phyloP scores from a whole-genome alignment of 805 yeast species.

The Yamadazyma phyllophila region DNA sequence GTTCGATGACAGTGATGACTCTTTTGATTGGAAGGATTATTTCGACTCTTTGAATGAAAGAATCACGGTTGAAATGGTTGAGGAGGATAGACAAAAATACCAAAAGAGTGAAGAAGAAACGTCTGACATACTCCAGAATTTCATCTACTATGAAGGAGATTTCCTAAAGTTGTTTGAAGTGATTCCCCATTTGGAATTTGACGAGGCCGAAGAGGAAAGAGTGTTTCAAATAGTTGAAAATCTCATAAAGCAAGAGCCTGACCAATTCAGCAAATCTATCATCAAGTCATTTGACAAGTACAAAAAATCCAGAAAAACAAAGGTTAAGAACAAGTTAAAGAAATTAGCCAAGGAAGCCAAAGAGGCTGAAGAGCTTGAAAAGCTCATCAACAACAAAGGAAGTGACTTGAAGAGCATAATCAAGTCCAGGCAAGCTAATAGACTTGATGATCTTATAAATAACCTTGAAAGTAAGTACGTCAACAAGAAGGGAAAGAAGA shows the following conservation, averaged over 20 bases:
- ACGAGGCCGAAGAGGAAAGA: slow-evolving; percentile 58
- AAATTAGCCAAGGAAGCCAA: slow-evolving; percentile 61
- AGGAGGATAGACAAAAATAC: slow-evolving; percentile 63
- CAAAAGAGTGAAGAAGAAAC: slow-evolving; percentile 60
- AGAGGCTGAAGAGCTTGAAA: slow-evolving; percentile 53
- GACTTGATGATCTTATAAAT: slow-evolving; percentile 47
- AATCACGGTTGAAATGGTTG: slow-evolving; percentile 64
- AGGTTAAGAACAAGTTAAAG: slow-evolving; percentile 48
- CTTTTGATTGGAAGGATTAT: slow-evolving; percentile 58
- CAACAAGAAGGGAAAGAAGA: slow-evolving; percentile 34
- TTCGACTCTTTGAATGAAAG: slow-evolving; percentile 47
- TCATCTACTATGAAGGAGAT: slow-evolving; percentile 63
- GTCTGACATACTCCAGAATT: slow-evolving; percentile 60
- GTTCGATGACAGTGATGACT: slow-evolving; percentile 36
- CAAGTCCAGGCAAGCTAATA: slow-evolving; percentile 42
- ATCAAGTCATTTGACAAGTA: slow-evolving; percentile 50
- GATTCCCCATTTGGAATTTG: slow-evolving; percentile 73
- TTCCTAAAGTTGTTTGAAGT: slow-evolving; percentile 67
- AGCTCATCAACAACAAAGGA: slow-evolving; percentile 34
- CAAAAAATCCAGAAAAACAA: slow-evolving; percentile 45
- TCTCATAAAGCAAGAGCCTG: slow-evolving; percentile 36
- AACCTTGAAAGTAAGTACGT: slow-evolving; percentile 52
- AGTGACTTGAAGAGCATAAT: slow-evolving; percentile 48
- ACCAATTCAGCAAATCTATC: slow-evolving; percentile 31
- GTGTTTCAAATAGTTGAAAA: slow-evolving; percentile 49